Conservation (phyloP, 306 rosid species). For the Inga leiocalycina region DNA sequence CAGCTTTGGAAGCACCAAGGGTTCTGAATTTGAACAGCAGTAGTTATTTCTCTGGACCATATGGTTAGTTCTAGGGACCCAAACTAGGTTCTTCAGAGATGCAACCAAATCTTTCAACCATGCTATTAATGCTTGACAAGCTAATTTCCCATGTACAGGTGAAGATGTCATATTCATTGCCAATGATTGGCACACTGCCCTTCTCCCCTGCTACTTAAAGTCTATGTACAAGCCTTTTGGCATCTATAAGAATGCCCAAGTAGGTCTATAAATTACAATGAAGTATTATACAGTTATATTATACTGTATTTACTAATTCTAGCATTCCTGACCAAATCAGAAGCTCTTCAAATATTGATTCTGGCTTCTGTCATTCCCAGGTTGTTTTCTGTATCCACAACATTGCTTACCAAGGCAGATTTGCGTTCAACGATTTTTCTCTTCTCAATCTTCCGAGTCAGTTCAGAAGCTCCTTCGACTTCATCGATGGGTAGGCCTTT, state of each 20-base stretch:
- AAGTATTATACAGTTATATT: not conserved
- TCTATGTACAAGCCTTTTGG: conserved; percentile 56
- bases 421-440: conserved; percentile 51
- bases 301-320: not conserved
- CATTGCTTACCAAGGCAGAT: conserved; percentile 91
- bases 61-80: conserved; percentile 50
- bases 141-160: conserved; percentile 48
- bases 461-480: conserved; percentile 74
- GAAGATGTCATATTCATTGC: conserved; percentile 75
- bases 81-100: conserved; percentile 13
- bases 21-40: conserved; percentile 60
- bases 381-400: conserved; percentile 80
- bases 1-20: conserved; percentile 82
- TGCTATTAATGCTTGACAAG: not conserved
- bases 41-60: conserved; percentile 70
- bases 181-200: conserved; percentile 89
- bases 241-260: conserved; percentile 57
- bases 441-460: conserved; percentile 67
- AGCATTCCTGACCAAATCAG: conserved; percentile 15
- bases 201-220: conserved; percentile 74
- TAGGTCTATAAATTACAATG: conserved; percentile 39
- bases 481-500: conserved; percentile 71
- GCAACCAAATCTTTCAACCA: conserved; percentile 15
- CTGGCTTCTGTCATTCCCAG: conserved; percentile 39
- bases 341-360: conserved; percentile 4